Evolutionary conservation across 1,284 basidiomycete genomes (phyloP), one percentile per base, ranked within the genome.

Genomic region (Ustilago xerochloae): DNA sequence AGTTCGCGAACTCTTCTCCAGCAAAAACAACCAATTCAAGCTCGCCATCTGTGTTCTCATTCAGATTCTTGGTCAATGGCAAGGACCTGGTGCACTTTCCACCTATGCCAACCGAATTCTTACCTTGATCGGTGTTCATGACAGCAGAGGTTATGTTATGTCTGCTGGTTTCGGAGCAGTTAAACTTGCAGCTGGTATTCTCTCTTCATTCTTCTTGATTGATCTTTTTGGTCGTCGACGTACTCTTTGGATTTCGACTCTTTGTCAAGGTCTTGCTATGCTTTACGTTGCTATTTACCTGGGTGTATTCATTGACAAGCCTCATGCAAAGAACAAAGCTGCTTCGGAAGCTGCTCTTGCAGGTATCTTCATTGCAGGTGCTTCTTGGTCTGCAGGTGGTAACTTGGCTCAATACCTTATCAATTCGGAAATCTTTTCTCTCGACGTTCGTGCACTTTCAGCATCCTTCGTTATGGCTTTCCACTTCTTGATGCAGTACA

Each of bases 1-100:
- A 49, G 57, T 65, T 18, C 52, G 58, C 24, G 56, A 68, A 38
- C 65, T 74, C 3, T 58, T 67, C 33, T 9, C 49, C 65, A 63
- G 43, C 53, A 63, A 61, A 48, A 74, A 74, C 65, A 74, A 74
- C 62, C 70, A 68, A 50, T 68, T 64, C 65, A 74, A 74, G 70
- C 60, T 74, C 26, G 47, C 54, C 3, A 49, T 74, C 36, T 68
- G 64, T 49, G 38, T 68, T 2, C 49, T 60, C 7, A 74, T 74
- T 54, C 70, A 74, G 50, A 52, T 74, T 15, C 64, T 74, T 20
- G 70, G 64, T 39, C 70, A 74, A 41, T 74, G 61, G 64, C 62
- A 64, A 33, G 70, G 70, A 15, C 64, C 70, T 12, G 70, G 70
- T 57, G 70, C 70, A 29, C 65, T 74, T 10, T 68, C 70, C 18